A percentile compares a stretch with the other conserved stretches of the same genome.
These are phyloP conservation scores for Trametes cubensis DNA, from an alignment of 768 basidiomycete genomes.

Conservation along the genomic window DNA sequence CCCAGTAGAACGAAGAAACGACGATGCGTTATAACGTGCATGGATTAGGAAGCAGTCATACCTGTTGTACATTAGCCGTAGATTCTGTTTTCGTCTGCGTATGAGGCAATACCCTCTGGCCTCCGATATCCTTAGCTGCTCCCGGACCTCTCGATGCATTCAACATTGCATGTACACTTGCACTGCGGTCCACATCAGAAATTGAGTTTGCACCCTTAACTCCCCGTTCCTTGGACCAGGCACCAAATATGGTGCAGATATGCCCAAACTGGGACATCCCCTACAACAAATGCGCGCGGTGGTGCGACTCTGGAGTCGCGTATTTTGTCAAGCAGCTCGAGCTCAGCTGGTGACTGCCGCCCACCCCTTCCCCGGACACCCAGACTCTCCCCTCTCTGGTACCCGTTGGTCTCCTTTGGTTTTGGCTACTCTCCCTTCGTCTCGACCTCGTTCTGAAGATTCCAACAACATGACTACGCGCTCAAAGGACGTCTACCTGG, in stretches of 20 bases:
- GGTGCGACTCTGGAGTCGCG: constrained; percentile 1
- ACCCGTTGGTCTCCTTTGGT: neutral
- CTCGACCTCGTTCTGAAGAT: neutral
- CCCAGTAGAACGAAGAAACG: neutral
- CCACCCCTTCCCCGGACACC: constrained; percentile 8
- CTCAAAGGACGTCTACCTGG: constrained; percentile 70
- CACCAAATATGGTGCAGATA: neutral
- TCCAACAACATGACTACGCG: constrained; percentile 8
- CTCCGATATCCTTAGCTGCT: too few species aligned
- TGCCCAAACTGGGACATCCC: neutral
- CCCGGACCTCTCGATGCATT: too few species aligned
- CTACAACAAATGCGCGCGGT: constrained; percentile 8
- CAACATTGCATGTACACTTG: too few species aligned
- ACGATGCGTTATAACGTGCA: too few species aligned
- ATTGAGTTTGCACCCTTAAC: too few species aligned
- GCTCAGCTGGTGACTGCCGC: neutral
- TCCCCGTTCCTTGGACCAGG: neutral
- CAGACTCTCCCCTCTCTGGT: neutral
- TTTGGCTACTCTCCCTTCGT: neutral
- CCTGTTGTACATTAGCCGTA: neutral
- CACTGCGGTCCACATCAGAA: too few species aligned
- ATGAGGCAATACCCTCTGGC: too few species aligned
- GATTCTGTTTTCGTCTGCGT: too few species aligned
- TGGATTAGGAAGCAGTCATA: too few species aligned
- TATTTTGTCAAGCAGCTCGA: constrained; percentile 2